A percentile compares a stretch with the other conserved stretches of the same genome.
These are phyloP conservation scores for Cryphonectria carpinicola DNA, from an alignment of 2,329 filamentous ascomycete genomes.

Conservation along the genomic window DNA sequence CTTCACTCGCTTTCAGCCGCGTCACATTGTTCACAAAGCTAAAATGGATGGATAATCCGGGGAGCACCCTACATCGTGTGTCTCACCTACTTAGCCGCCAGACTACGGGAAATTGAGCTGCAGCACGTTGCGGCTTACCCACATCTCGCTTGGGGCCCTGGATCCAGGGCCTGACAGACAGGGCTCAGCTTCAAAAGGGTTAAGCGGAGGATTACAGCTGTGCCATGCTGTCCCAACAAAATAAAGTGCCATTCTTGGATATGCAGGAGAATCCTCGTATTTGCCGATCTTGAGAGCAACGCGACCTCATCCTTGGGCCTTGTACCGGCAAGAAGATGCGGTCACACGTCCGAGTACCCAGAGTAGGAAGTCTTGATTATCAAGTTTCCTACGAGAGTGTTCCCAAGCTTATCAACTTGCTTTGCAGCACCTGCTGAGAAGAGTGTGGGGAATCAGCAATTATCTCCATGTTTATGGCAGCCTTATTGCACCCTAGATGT, in stretches of 20 bases:
- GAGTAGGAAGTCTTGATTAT: neutral
- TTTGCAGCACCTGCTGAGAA: neutral
- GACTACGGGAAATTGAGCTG: neutral
- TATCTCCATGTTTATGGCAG: neutral
- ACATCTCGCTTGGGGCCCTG: neutral
- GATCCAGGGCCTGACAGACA: neutral
- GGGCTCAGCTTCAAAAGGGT: neutral
- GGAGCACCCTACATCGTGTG: neutral
- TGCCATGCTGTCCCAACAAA: slow-evolving; percentile 10
- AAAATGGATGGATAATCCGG: neutral
- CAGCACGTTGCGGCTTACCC: neutral
- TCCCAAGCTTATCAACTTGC: neutral
- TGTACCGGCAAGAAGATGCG: neutral
- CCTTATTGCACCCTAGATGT: neutral
- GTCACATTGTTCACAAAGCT: neutral
- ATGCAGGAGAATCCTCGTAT: slow-evolving; percentile 4
- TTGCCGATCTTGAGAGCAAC: neutral
- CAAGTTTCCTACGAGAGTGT: neutral
- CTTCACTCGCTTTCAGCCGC: neutral
- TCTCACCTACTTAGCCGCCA: neutral
- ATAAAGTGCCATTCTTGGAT: neutral
- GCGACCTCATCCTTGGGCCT: neutral
- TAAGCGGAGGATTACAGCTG: slow-evolving; percentile 8
- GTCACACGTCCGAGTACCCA: neutral
- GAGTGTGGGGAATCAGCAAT: neutral